Evolutionary conservation across 169 alveolate species (phyloP).

Genomic region (Plasmodium sp.): DNA sequence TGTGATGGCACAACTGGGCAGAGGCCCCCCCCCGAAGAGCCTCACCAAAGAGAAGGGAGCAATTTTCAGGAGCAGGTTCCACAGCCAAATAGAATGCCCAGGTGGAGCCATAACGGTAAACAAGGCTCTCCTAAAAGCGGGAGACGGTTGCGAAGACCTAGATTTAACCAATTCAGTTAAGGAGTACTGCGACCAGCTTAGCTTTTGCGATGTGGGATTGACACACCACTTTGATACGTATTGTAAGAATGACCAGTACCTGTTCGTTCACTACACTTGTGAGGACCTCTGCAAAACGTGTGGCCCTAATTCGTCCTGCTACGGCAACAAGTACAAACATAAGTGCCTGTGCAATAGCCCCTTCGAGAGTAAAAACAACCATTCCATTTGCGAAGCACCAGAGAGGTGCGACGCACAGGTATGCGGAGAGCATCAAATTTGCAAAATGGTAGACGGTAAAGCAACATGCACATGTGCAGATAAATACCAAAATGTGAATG

Average conservation of each 20-base stretch:
- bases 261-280: slow-evolving; percentile 24
- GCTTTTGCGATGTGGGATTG: slow-evolving; percentile 35
- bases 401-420: background rate
- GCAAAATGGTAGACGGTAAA: background rate
- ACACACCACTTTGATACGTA: slow-evolving; percentile 49
- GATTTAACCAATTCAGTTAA: slow-evolving; percentile 11
- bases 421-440: slow-evolving; percentile 15
- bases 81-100: slow-evolving; percentile 29
- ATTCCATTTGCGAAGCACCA: background rate
- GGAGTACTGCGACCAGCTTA: slow-evolving; percentile 16
- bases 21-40: background rate
- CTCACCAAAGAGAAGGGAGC: background rate
- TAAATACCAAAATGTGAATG: slow-evolving; percentile 21
- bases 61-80: slow-evolving; percentile 20
- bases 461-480: slow-evolving; percentile 4
- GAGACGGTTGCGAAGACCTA: slow-evolving; percentile 31
- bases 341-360: slow-evolving; percentile 45
- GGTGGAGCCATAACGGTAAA: slow-evolving; percentile 28
- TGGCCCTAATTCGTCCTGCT: slow-evolving; percentile 5
- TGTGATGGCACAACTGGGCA: background rate
- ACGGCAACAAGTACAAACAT: slow-evolving; percentile 25
- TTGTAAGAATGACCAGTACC: slow-evolving; percentile 29
- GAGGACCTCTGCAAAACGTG: background rate
- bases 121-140: slow-evolving; percentile 29
- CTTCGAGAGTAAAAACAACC: background rate